Evolutionary conservation across 495 filamentous ascomycete species (phyloP).

Genomic region (Neurospora sp.): DNA sequence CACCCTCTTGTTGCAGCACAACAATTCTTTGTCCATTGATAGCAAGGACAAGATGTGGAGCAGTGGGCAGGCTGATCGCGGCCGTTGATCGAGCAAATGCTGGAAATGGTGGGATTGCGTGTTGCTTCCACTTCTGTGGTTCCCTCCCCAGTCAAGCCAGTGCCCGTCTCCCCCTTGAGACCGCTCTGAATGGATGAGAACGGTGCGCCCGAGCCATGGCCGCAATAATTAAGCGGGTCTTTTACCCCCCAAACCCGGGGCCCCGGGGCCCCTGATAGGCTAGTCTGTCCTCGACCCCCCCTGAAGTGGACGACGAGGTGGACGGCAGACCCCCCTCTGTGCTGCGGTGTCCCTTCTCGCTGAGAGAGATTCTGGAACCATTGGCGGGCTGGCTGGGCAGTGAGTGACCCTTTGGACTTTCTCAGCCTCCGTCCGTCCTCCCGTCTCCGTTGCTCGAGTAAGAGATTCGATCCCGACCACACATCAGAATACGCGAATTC

Average conservation of each 20-base stretch:
- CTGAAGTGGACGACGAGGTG: not conserved
- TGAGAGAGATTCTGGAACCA: not conserved
- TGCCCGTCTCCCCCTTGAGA: not conserved
- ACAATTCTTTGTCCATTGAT: not conserved
- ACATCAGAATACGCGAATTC: not conserved
- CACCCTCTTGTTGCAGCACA: not conserved
- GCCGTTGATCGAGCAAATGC: not conserved
- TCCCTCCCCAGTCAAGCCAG: not conserved
- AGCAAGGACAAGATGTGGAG: not conserved
- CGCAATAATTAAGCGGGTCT: constrained; percentile 1
- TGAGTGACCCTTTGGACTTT: not conserved
- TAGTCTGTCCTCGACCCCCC: not conserved
- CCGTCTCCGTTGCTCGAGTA: not conserved
- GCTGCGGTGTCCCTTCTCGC: not conserved
- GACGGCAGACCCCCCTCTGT: not conserved
- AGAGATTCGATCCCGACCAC: not conserved
- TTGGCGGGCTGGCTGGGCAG: not conserved
- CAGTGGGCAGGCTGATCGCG: not conserved
- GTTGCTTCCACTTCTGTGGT: not conserved
- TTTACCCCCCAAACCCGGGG: not conserved
- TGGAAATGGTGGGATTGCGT: not conserved
- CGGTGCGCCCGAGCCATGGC: not conserved
- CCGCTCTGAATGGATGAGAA: not conserved
- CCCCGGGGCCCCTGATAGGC: constrained; percentile 2
- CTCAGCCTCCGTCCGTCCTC: not conserved